Evolutionary conservation across 2,329 filamentous ascomycete species (phyloP), one percentile per base, ranked within the genome.

Genomic region (Cryphonectria nitschkei): DNA sequence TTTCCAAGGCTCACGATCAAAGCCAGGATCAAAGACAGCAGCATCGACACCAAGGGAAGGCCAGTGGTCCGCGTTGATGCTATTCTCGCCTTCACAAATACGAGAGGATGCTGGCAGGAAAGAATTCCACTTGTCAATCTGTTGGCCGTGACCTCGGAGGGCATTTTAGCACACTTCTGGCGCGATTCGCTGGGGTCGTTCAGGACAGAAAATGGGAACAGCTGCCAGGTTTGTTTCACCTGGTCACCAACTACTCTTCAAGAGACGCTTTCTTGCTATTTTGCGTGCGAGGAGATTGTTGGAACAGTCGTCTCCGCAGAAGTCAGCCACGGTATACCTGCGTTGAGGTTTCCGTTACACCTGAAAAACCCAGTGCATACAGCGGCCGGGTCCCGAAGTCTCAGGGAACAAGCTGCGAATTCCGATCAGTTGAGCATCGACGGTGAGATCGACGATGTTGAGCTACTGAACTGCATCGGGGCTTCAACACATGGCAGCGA

Each of bases 281-380:
- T 95, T 65, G 92, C 93, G 79, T 98, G 95, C 74, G 95, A 98
- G 80, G 91, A 94, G 60, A 92, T 98, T 75, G 93, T 90, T 3
- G 89, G 89, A 1, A 90, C 89, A 0, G 78, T 82, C 43, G 78
- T 86, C 19, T 75, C 78, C 0, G 74, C 69, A 37, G 72, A 72
- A 2, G 14, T 80, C 5, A 34, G 75, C 8, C 75, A 76, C 54
- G 72, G 66, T 9, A 54, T 77, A 16, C 71, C 74, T 1, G 68
- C 69, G 1, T 73, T 77, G 0, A 67, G 68, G 2, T 76, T 76
- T 37, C 65, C 70, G 13, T 19, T 13, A 4, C 70, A 41, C 37
- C 60, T 4, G 7, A 26, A 26, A 29, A n/a, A 54, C 22, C 22
- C 14, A 61, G 43, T 13, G 14, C 2, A 50, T 56, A 16, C 13